Evolutionary conservation across 768 basidiomycete genomes (phyloP), one percentile per base, ranked within the genome.

Genomic region (Neoboletus magnificus): DNA sequence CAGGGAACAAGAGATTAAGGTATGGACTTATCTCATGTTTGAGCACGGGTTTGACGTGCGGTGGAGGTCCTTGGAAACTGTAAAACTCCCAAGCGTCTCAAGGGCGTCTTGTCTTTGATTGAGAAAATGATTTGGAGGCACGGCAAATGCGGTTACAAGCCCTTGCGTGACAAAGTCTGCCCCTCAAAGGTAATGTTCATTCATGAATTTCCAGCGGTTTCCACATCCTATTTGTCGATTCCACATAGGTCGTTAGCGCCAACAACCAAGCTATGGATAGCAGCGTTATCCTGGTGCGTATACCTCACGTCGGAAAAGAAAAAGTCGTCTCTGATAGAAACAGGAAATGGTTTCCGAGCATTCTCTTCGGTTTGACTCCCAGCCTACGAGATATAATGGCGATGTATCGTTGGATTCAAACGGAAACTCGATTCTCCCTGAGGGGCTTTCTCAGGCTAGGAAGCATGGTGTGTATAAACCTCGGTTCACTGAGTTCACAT

Each of bases 331-430:
- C 39, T 65, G 50, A 62, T 47, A 29, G 47, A 54, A 40, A 15
- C 62, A 92, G 89, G 89, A 89, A 72, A 74, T 90, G 64, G 81
- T 91, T 74, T 87, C 91, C 0, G 89, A 91, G 67, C 75, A 78
- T 43, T 82, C 84, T 5, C 67, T 81, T 32, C 78, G 81, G 41
- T 59, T 84, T 36, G 74, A 69, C 9, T 82, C 87, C 2, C 89
- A 93, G 61, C 68, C 66, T 1, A 72, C 77, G 3, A 50, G 68
- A 13, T 58, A 62, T 12, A 66, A 63, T 2, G 67, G 54, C 13
- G 74, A 82, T 54, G 65, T 73, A 6, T 85, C 87, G 3, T 58
- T 83, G 27, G 82, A 86, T 51, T 83, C 83, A 0, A 71, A 73
- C 8, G 77, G 80, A 16, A 77, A 79, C 35, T 70, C 77, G 3